Percentiles rank a stretch among this genome's conserved stretches.
Evolutionary conservation across 2,329 filamentous ascomycete species (phyloP).

Genomic region (Aureobasidium lini): DNA sequence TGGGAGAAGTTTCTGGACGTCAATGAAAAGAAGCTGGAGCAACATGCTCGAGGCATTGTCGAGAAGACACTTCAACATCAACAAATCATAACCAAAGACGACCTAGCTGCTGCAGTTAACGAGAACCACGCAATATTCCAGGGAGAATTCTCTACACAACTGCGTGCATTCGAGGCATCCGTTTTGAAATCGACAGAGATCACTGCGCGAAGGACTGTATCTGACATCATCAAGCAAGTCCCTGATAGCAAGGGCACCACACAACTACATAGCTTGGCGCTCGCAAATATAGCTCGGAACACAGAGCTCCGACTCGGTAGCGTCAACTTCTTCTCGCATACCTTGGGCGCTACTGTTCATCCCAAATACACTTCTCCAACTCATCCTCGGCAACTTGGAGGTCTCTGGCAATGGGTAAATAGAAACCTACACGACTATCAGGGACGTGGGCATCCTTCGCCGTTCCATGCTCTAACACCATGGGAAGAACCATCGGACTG

Average conservation of each 20-base stretch:
- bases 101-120: conserved; percentile 15
- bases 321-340: conserved; percentile 66
- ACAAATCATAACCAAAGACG: conserved; percentile 17
- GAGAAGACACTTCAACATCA: conserved; percentile 12
- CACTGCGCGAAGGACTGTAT: neutral
- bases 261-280: conserved; percentile 23
- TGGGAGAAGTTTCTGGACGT: conserved; percentile 24
- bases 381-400: conserved; percentile 20
- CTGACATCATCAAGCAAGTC: conserved; percentile 8
- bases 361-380: conserved; percentile 52
- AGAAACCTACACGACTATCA: neutral
- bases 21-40: conserved; percentile 35
- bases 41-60: conserved; percentile 18
- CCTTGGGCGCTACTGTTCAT: conserved; percentile 60
- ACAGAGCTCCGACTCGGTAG: conserved; percentile 25
- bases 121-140: conserved; percentile 16
- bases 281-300: conserved; percentile 25
- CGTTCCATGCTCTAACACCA: conserved; percentile 47
- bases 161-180: conserved; percentile 11
- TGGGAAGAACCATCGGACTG: conserved; percentile 82
- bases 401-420: conserved; percentile 2
- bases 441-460: conserved; percentile 7
- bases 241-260: conserved; percentile 14
- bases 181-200: conserved; percentile 8
- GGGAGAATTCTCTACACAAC: conserved; percentile 12